A percentile compares a stretch with the other conserved stretches of the same genome.
Evolutionary conservation across 768 basidiomycete species (phyloP).

Genomic region (Mycena amicta): DNA sequence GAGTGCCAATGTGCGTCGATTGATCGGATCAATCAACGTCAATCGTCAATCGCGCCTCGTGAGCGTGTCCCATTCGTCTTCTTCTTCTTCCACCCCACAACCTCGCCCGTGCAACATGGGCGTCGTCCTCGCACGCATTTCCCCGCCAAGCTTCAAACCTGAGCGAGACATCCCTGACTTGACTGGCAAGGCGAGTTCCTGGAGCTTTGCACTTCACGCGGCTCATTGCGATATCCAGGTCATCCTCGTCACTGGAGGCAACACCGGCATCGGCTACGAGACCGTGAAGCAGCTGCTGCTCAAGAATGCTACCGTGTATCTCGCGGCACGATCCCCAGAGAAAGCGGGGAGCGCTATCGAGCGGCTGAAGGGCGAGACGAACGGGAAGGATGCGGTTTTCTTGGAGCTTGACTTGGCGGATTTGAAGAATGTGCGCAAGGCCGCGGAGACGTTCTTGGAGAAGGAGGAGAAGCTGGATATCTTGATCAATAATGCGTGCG

Average conservation of each 20-base stretch:
- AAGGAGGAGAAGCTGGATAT: conserved; percentile 24
- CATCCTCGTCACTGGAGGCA: not conserved
- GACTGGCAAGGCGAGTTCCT: conserved; percentile 16
- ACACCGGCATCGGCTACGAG: conserved; percentile 4
- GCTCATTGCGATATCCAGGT: not conserved
- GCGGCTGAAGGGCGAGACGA: not conserved
- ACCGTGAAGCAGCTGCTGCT: conserved; percentile 22
- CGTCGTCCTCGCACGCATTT: not conserved
- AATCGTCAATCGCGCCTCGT: too few relatives aligned
- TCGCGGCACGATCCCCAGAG: conserved; percentile 27
- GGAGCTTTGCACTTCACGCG: not conserved
- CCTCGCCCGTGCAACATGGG: too few relatives aligned
- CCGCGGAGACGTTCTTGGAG: conserved; percentile 14
- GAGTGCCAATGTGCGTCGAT: too few relatives aligned
- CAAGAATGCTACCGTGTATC: conserved; percentile 34
- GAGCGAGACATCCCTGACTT: conserved; percentile 25
- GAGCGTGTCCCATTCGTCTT: too few relatives aligned
- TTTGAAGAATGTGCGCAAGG: conserved; percentile 15
- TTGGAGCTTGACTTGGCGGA: conserved; percentile 22
- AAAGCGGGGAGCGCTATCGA: not conserved
- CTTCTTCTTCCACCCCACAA: too few relatives aligned
- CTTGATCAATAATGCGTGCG: conserved; percentile 28
- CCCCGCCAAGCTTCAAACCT: not conserved
- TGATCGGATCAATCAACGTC: too few relatives aligned
- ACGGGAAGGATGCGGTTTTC: conserved; percentile 8